These are phyloP conservation scores for Xanthoconium purpureum DNA, from an alignment of 768 basidiomycete species.

Conservation along the genomic window DNA sequence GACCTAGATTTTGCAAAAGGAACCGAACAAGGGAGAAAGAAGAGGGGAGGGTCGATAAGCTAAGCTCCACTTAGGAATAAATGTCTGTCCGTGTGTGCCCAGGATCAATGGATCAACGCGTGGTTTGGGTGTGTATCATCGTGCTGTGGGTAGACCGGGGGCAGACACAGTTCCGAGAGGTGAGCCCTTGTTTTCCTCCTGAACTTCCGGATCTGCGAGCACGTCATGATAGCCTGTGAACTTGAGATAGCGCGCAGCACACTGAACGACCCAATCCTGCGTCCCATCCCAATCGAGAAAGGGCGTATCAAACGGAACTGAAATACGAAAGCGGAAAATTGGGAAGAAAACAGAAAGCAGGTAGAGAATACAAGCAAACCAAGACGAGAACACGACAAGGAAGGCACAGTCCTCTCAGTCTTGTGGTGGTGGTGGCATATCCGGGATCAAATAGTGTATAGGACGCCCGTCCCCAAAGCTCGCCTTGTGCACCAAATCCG, in stretches of 20 bases:
- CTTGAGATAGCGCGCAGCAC: conserved; percentile 4
- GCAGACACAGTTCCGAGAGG: not conserved
- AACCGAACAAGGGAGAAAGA: not conserved
- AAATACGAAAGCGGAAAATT: conserved; percentile 1
- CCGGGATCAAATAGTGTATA: conserved; percentile 59
- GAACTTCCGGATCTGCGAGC: conserved; percentile 1
- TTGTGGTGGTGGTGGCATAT: conserved; percentile 43
- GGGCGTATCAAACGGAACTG: conserved; percentile 4
- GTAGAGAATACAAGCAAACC: not conserved
- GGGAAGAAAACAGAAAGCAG: not conserved
- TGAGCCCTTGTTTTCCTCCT: not conserved
- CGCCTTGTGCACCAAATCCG: conserved; percentile 38
- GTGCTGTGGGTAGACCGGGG: not conserved
- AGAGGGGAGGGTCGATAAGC: conserved; percentile 12
- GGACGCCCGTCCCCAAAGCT: conserved; percentile 46
- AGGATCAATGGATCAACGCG: conserved; percentile 7
- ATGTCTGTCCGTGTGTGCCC: not conserved
- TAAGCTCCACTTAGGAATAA: conserved; percentile 21
- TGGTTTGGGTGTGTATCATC: not conserved
- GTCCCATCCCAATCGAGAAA: not conserved
- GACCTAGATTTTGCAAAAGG: not conserved
- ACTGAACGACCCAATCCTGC: not conserved
- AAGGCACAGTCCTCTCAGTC: conserved; percentile 20
- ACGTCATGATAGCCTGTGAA: not conserved
- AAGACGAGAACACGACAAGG: not conserved